Conservation (phyloP, 495 filamentous ascomycete species). For the Cercophora scortea region DNA sequence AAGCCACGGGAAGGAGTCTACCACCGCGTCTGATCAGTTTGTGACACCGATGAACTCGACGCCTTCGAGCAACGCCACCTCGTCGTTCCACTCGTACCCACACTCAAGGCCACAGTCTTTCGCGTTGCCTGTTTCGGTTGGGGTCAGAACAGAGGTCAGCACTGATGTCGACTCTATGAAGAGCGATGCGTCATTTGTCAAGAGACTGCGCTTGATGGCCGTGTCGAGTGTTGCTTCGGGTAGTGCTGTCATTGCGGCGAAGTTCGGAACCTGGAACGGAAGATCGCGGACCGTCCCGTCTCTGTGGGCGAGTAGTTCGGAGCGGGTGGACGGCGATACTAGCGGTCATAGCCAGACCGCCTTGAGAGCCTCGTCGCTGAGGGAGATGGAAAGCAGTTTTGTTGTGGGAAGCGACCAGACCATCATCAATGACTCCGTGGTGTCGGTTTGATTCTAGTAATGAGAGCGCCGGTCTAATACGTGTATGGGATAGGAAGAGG, state of each 20-base stretch:
- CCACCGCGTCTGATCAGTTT: constrained; percentile 13
- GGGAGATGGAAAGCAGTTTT: neutral
- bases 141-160: neutral
- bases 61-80: constrained; percentile 7
- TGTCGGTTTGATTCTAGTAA: too few relatives aligned
- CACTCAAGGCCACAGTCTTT: constrained; percentile 7
- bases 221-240: neutral
- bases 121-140: neutral
- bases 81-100: constrained; percentile 19
- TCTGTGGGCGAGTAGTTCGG: neutral
- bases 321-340: neutral
- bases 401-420: neutral
- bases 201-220: neutral
- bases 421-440: neutral
- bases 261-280: neutral
- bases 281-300: neutral
- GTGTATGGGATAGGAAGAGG: too few relatives aligned
- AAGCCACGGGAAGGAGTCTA: constrained; percentile 5
- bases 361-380: neutral
- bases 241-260: neutral
- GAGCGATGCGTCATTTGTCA: neutral
- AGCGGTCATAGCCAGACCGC: neutral
- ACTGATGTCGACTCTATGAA: neutral
- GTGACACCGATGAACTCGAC: constrained; percentile 14
- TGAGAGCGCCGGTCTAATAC: too few relatives aligned